Percentiles rank a stretch among this genome's conserved stretches.
Conservation (phyloP, 202 grass and related monocot species). For the Digitaria exilis region DNA sequence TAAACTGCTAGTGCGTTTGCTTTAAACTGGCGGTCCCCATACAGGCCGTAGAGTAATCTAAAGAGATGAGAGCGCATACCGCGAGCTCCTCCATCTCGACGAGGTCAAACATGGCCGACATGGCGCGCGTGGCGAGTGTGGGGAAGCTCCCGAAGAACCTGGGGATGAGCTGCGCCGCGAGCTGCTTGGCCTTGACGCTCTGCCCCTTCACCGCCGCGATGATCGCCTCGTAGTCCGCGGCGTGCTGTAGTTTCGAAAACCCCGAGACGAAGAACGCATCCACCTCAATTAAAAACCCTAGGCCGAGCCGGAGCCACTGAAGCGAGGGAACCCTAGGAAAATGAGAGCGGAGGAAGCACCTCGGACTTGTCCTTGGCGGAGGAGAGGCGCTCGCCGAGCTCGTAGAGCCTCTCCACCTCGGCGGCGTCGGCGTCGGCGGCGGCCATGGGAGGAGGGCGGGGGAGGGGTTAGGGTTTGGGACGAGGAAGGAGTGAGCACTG, state of each 20-base stretch:
- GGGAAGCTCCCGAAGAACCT: slow-evolving; percentile 93
- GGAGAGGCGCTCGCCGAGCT: slow-evolving; percentile 88
- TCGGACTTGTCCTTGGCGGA: slow-evolving; percentile 86
- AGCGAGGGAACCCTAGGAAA: not conserved
- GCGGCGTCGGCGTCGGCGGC: slow-evolving; percentile 68
- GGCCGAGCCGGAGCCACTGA: not conserved
- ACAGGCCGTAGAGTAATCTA: not conserved
- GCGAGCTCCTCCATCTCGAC: slow-evolving; percentile 93
- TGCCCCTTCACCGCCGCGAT: slow-evolving; percentile 85
- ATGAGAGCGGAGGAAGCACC: slow-evolving; percentile 38
- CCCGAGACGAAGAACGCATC: slow-evolving; percentile 1
- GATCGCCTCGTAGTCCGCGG: slow-evolving; percentile 88
- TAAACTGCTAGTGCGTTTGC: not conserved
- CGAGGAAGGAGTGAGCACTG: not conserved
- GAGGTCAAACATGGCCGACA: slow-evolving; percentile 91
- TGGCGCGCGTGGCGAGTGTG: slow-evolving; percentile 57
- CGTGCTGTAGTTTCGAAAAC: slow-evolving; percentile 54
- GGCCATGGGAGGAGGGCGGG: slow-evolving; percentile 46
- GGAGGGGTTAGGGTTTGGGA: slow-evolving; percentile 55
- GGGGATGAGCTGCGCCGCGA: slow-evolving; percentile 94
- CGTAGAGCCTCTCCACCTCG: slow-evolving; percentile 96
- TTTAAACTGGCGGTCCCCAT: not conserved
- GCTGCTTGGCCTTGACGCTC: slow-evolving; percentile 93
- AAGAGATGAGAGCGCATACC: slow-evolving; percentile 45
- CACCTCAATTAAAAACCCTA: slow-evolving; percentile 44